Evolutionary conservation across 371 early-diverging fungal species (phyloP), one percentile per base, ranked within the genome.

Genomic region (Rhizopus stolonifer): DNA sequence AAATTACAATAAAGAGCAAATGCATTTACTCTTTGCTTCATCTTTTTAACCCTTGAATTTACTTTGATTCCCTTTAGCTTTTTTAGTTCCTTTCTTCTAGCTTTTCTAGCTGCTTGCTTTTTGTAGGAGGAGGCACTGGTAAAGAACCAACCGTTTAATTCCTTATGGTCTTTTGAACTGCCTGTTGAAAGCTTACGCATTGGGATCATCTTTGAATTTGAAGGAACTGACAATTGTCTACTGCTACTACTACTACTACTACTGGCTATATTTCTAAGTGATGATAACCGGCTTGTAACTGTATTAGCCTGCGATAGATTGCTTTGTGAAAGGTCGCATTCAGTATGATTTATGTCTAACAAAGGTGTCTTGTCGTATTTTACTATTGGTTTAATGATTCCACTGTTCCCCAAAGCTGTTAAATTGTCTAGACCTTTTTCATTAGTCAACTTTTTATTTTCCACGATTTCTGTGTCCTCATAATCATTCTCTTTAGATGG

Each of bases 311-410:
- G 11, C 15, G 51, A 19, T 4, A 31, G n/a, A 50, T 69, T 61
- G 31, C 61, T 60, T 7, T 67, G 67, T 15, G 69, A 49, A 40
- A 67, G 54, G 7, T 67, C 68, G 7, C 54, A 18, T 18, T 67
- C 66, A n/a, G 54, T 51, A 15, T 46, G 61, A 2, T 42, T 38
- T 21, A 5, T 1, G 21, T 18, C 8, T 10, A 42, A 9, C 4
- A n/a, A 5, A 2, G 15, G 7, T 10, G 19, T 9, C 22, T 4
- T 15, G 25, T 43, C 19, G 22, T 29, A 14, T 54, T 8, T 42
- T 56, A 17, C 56, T 44, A 31, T 57, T 51, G 11, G 46, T 39
- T 14, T 38, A 15, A 31, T n/a, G 19, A 39, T 26, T 36, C 14
- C 1, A 17, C 3, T 32, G 18, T 21, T 21, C 42, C 21, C 15